Percentiles rank a stretch among this genome's conserved stretches.
These are phyloP conservation scores for Fusarium concolor DNA, from an alignment of 2,329 filamentous ascomycete species.

Conservation along the genomic window DNA sequence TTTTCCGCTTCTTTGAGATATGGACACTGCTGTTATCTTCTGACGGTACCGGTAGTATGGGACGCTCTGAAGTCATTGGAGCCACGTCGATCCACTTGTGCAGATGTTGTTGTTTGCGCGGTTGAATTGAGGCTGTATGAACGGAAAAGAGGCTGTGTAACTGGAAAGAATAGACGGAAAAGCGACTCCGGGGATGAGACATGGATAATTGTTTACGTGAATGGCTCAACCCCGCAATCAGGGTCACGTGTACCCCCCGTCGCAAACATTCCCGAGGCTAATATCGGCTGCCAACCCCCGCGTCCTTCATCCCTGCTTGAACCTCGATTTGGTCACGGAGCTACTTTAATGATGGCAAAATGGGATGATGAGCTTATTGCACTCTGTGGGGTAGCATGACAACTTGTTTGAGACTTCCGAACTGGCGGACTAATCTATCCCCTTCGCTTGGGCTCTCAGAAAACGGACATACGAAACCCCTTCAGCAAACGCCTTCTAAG, in stretches of 20 bases:
- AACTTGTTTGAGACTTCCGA: not conserved
- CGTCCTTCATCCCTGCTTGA: not conserved
- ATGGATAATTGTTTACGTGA: conserved; percentile 9
- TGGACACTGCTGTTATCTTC: conserved; percentile 16
- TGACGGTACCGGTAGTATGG: conserved; percentile 17
- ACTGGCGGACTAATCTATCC: no score
- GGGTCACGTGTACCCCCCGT: conserved; percentile 13
- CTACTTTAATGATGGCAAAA: no score
- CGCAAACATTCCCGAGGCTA: not conserved
- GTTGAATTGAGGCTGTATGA: conserved; percentile 1
- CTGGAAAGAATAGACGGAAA: conserved; percentile 13
- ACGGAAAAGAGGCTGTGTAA: conserved; percentile 18
- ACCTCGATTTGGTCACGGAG: not conserved
- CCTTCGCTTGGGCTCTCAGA: no score
- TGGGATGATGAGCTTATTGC: not conserved
- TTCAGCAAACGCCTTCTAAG: not conserved
- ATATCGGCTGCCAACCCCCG: not conserved
- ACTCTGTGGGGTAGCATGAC: not conserved
- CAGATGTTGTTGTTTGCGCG: not conserved
- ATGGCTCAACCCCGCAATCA: conserved; percentile 9
- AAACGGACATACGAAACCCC: no score
- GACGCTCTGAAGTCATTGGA: conserved; percentile 28
- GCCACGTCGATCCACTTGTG: not conserved
- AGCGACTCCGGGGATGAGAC: conserved; percentile 13
- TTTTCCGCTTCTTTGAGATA: conserved; percentile 41